Percentiles rank a stretch among this genome's conserved stretches.
phyloP scores from a whole-genome alignment of 257 asterid genomes.

The Przewalskia tangutica region DNA sequence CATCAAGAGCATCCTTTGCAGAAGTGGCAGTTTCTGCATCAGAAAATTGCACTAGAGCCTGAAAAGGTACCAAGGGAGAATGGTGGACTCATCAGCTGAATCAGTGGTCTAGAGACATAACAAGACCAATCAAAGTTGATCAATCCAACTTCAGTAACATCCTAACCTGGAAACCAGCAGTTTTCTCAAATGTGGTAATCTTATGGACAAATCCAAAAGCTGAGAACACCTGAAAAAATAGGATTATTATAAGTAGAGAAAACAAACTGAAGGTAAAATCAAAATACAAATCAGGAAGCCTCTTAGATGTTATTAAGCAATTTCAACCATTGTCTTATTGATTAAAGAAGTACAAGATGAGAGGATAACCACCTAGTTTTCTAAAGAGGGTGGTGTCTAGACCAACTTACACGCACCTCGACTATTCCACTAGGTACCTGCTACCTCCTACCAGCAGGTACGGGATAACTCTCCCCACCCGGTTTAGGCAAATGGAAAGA shows the following conservation, averaged over 20 bases:
- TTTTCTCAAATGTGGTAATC: slow-evolving; percentile 92
- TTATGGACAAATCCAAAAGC: slow-evolving; percentile 90
- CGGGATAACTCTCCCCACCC: background rate
- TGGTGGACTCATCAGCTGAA: background rate
- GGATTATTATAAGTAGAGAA: background rate
- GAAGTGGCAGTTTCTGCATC: slow-evolving; percentile 77
- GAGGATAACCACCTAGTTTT: background rate
- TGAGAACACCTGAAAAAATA: slow-evolving; percentile 59
- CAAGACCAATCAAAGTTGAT: background rate
- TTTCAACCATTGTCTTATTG: background rate
- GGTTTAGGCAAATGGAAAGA: background rate
- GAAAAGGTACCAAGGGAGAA: slow-evolving; percentile 6
- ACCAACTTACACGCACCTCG: background rate
- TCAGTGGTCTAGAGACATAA: background rate
- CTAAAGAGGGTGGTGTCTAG: background rate
- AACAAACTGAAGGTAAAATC: background rate
- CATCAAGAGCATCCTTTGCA: slow-evolving; percentile 90
- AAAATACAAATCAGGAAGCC: background rate
- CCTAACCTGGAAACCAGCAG: slow-evolving; percentile 91
- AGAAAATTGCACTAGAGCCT: slow-evolving; percentile 93
- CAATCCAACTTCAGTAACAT: background rate
- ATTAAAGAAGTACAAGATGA: background rate
- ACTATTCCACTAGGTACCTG: background rate
- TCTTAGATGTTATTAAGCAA: background rate
- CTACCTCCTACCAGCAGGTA: background rate